A percentile compares a stretch with the other conserved stretches of the same genome.
These are phyloP conservation scores for Vanderwaltozyma verrucispora DNA, from an alignment of 805 yeast genomes.

Conservation along the genomic window DNA sequence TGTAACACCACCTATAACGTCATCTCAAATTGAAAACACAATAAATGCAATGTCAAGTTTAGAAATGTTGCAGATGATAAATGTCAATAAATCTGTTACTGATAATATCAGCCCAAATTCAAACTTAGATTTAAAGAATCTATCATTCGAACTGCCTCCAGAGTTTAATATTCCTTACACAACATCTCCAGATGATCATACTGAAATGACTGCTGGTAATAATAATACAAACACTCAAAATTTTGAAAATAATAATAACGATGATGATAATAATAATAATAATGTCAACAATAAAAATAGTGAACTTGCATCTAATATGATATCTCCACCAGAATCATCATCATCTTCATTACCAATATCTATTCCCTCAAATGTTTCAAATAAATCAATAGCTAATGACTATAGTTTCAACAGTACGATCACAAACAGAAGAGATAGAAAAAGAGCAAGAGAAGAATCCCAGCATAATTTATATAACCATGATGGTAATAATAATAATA, in stretches of 20 bases:
- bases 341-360: slow-evolving; percentile 3
- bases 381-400: neutral
- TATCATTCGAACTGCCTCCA: slow-evolving; percentile 3
- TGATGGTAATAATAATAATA: no score
- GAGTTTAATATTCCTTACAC: slow-evolving; percentile 49
- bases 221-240: no score
- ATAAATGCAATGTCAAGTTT: neutral
- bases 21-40: neutral
- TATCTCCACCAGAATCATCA: neutral
- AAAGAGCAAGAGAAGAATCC: no score
- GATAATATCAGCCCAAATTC: no score
- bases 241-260: slow-evolving; percentile 1
- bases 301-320: neutral
- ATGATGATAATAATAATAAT: no score
- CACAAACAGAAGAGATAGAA: no score
- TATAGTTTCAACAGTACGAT: no score
- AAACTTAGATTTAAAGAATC: no score
- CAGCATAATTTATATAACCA: no score
- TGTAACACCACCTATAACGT: neutral
- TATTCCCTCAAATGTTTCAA: neutral
- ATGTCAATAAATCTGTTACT: no score
- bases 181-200: slow-evolving; percentile 69
- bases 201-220: no score
- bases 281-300: no score
- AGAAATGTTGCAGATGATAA: neutral